These are phyloP conservation scores for Alternaria longipes DNA, from an alignment of 2,329 filamentous ascomycete genomes.

Conservation along the genomic window DNA sequence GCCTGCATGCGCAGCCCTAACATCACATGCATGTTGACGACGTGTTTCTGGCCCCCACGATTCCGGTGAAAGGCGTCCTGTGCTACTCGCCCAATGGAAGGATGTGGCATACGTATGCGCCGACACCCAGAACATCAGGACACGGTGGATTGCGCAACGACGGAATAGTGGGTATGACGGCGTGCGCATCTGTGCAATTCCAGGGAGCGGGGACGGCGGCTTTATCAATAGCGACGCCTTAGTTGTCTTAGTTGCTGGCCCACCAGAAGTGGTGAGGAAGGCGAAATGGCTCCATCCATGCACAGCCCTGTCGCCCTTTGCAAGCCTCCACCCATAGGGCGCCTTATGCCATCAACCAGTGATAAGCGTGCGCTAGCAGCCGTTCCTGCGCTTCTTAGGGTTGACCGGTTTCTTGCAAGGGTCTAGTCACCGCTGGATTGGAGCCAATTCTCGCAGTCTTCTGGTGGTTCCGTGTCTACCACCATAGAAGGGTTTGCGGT, in stretches of 20 bases:
- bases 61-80: conserved; percentile 25
- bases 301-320: conserved; percentile 28
- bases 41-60: conserved; percentile 31
- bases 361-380: conserved; percentile 23
- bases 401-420: conserved; percentile 28
- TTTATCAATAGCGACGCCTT: conserved; percentile 20
- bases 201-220: conserved; percentile 15
- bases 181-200: conserved; percentile 24
- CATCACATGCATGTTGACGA: conserved; percentile 16
- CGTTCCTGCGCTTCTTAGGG: conserved; percentile 33
- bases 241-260: background rate
- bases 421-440: conserved; percentile 11
- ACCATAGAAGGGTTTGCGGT: conserved; percentile 1
- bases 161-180: conserved; percentile 10
- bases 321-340: conserved; percentile 18
- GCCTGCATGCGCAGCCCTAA: conserved; percentile 13
- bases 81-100: conserved; percentile 18
- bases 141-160: conserved; percentile 11
- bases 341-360: conserved; percentile 22
- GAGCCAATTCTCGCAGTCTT: background rate
- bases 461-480: conserved; percentile 1
- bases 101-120: conserved; percentile 18
- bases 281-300: conserved; percentile 14
- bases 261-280: conserved; percentile 11
- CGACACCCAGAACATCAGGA: conserved; percentile 19